phyloP scores from a whole-genome alignment of 1,139 yeast genomes.

The Yamadazyma friedrichii region DNA sequence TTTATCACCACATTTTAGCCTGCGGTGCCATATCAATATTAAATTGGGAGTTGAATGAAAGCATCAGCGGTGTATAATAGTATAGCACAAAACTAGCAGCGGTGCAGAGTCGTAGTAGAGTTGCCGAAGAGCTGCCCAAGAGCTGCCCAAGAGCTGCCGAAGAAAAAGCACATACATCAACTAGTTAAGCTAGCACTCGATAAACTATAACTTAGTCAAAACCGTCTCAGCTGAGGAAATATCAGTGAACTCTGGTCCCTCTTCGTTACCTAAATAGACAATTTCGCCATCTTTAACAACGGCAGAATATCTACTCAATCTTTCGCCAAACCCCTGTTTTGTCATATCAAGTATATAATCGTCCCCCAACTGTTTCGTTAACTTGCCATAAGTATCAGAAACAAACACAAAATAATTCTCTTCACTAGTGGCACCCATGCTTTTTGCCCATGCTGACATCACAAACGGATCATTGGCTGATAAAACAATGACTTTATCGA shows the following conservation, averaged over 20 bases:
- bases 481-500: slow-evolving; percentile 67
- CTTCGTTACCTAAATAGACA: slow-evolving; percentile 66
- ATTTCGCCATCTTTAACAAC: slow-evolving; percentile 64
- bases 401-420: slow-evolving; percentile 60
- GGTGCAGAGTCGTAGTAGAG: too few species aligned
- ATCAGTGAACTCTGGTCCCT: slow-evolving; percentile 52
- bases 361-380: slow-evolving; percentile 51
- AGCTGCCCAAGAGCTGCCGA: too few species aligned
- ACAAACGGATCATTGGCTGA: slow-evolving; percentile 87
- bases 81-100: too few species aligned
- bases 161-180: too few species aligned
- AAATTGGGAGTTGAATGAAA: too few species aligned
- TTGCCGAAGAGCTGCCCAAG: too few species aligned
- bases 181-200: too few species aligned
- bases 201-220: slow-evolving; percentile 23
- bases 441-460: slow-evolving; percentile 77
- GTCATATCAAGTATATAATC: slow-evolving; percentile 38
- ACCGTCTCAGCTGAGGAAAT: slow-evolving; percentile 61
- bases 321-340: slow-evolving; percentile 56
- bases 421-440: slow-evolving; percentile 52
- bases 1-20: too few species aligned
- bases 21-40: too few species aligned
- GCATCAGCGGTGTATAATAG: too few species aligned
- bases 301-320: slow-evolving; percentile 73
- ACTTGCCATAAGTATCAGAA: slow-evolving; percentile 65